Percentiles rank a stretch among this genome's conserved stretches.
Conservation (phyloP, 192 early-diverging fungal genomes). For the Nowakowskiella sp. region DNA sequence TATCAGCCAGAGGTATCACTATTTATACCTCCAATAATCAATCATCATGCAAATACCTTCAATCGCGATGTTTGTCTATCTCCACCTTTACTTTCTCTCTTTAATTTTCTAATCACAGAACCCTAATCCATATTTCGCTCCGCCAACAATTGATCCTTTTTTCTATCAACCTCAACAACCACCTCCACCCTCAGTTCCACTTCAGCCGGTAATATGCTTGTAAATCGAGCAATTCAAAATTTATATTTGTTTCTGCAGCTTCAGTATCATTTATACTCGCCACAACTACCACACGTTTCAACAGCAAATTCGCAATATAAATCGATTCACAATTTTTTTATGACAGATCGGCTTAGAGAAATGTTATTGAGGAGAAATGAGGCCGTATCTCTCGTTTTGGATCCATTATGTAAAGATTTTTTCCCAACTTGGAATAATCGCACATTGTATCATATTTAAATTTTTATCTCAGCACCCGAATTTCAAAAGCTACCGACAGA, state of each 20-base stretch:
- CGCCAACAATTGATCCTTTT: not conserved
- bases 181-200: slow-evolving; percentile 8
- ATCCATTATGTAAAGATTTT: slow-evolving; percentile 29
- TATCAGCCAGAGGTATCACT: too few species aligned
- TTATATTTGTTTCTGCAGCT: slow-evolving; percentile 33
- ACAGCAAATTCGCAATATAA: slow-evolving; percentile 69
- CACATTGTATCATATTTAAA: not conserved
- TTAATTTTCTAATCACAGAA: too few species aligned
- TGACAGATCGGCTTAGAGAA: slow-evolving; percentile 76
- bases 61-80: too few species aligned
- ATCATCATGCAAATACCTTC: too few species aligned
- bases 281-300: slow-evolving; percentile 59
- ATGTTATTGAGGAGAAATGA: slow-evolving; percentile 66
- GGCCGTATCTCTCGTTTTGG: slow-evolving; percentile 30
- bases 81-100: too few species aligned
- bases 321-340: slow-evolving; percentile 73
- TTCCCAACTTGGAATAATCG: not conserved
- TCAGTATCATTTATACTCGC: slow-evolving; percentile 72
- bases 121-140: not conserved
- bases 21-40: too few species aligned
- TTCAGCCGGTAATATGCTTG: slow-evolving; percentile 23
- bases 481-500: slow-evolving; percentile 39
- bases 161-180: not conserved
- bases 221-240: not conserved
- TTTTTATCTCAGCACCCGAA: slow-evolving; percentile 30